A percentile compares a stretch with the other conserved stretches of the same genome.
Evolutionary conservation across 495 filamentous ascomycete species (phyloP).

Genomic region (Penicillium roqueforti): DNA sequence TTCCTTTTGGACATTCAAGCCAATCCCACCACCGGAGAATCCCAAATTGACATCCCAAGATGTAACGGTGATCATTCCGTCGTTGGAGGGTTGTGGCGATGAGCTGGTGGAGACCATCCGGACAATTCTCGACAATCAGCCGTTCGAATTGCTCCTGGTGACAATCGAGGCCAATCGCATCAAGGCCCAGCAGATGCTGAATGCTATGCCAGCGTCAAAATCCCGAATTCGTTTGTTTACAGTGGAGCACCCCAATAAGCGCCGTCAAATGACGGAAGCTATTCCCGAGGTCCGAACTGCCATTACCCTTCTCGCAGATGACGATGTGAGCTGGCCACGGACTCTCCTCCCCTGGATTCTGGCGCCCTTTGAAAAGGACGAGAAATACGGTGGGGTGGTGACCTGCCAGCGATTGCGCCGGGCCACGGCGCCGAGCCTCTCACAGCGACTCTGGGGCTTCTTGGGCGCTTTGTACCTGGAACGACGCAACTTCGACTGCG

Average conservation of each 20-base stretch:
- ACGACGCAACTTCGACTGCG: constrained; percentile 83
- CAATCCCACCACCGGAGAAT: constrained; percentile 57
- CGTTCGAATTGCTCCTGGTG: constrained; percentile 56
- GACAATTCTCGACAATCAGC: constrained; percentile 53
- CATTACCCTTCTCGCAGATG: constrained; percentile 79
- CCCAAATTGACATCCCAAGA: constrained; percentile 63
- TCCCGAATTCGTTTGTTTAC: constrained; percentile 49
- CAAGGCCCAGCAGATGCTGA: constrained; percentile 50
- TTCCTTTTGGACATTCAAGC: constrained; percentile 61
- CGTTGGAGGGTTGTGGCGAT: constrained; percentile 58
- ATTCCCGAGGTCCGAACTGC: constrained; percentile 70
- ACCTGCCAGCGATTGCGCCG: constrained; percentile 77
- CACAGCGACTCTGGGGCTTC: constrained; percentile 64
- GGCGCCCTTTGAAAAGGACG: constrained; percentile 73
- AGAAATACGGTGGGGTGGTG: constrained; percentile 72
- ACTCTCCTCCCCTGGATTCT: constrained; percentile 78
- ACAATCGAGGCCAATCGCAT: constrained; percentile 61
- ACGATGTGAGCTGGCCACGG: constrained; percentile 80
- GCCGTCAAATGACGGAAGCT: constrained; percentile 75
- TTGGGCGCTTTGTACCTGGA: constrained; percentile 80
- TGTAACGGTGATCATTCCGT: constrained; percentile 72
- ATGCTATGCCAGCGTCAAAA: constrained; percentile 48
- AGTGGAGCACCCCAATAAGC: constrained; percentile 68
- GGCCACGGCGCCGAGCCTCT: constrained; percentile 50
- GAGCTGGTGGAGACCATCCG: constrained; percentile 57